These are phyloP conservation scores for Helianthus tuberosus DNA, from an alignment of 129 eudicot genomes.

Conservation along the genomic window DNA sequence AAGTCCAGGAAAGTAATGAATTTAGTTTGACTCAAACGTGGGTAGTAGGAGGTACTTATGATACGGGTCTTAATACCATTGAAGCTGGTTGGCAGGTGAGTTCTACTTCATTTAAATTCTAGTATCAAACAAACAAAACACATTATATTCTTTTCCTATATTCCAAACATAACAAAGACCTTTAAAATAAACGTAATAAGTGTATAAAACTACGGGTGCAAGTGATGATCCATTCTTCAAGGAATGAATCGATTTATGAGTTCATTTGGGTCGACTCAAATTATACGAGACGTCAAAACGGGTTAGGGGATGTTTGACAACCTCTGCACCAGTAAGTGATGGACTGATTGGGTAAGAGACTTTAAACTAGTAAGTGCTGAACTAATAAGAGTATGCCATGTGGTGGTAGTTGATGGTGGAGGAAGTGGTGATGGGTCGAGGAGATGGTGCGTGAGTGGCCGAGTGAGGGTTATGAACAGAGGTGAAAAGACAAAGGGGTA, in stretches of 20 bases:
- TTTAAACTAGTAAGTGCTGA: too few species aligned
- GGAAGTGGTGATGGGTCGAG: too few species aligned
- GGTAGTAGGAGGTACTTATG: constrained; percentile 58
- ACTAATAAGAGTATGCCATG: too few species aligned
- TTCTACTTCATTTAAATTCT: background rate
- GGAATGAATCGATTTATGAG: background rate
- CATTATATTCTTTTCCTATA: background rate
- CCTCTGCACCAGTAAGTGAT: too few species aligned
- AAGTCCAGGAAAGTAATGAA: constrained; percentile 70
- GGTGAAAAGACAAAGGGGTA: too few species aligned
- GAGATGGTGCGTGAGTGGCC: too few species aligned
- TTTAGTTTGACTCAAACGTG: constrained; percentile 85
- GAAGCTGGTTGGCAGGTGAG: constrained; percentile 99
- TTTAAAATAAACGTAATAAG: background rate
- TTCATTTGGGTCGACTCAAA: background rate
- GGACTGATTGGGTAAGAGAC: too few species aligned
- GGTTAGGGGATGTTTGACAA: too few species aligned
- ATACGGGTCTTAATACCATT: constrained; percentile 48
- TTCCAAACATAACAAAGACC: too few species aligned
- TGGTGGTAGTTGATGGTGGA: too few species aligned
- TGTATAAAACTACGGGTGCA: background rate
- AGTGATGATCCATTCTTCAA: background rate
- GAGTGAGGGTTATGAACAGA: too few species aligned
- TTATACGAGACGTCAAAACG: background rate
- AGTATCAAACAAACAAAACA: background rate